Base-by-base conservation (phyloP, 2,329 filamentous ascomycete genomes). In the Didymella sp. region DNA sequence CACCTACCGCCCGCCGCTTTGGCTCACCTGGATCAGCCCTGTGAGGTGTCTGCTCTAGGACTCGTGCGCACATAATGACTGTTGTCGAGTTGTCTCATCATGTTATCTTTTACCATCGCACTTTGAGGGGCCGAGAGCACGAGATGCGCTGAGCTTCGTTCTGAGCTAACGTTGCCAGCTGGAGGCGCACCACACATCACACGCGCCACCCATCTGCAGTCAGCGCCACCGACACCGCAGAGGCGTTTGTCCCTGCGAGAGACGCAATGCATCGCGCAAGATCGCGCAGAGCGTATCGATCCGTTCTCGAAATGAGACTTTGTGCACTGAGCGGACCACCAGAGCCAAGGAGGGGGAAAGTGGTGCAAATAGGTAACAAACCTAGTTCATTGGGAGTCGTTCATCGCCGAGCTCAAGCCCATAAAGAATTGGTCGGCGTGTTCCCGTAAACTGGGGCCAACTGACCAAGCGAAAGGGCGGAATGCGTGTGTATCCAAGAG, bases 401-500 rank as follows among this genome's bases (percentile, higher is more conserved):
- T 31, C 30, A 33, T 52, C 49, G 43, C 48, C 43, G 48, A 51
- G 48, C 44, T 45, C 37, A 31, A 33, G 35, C 37, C 37, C 25
- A 47, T 19, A 38, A 30, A 30, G 38, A 38, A 41, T 19, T 43
- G 48, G n/a, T 45, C 37, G 21, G 22, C 7, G 24, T 22, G 25
- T 9, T 40, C 17, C 53, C 37, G 42, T n/a, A 22, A 9, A 21
- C 25, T 38, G 43, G 43, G 31, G n/a, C 25, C 54, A 43, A 8
- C 44, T 45, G 48, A 45, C 38, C 48, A 44, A 51, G 43, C 38
- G 42, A 41, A 57, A 64, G 57, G 59, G 53, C 57, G 52, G 51
- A 46, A 62, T 58, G 61, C 42, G 58, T 44, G 51, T 41, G 55
- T 50, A 37, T 40, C 51, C 44, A 22, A 28, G 38, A 58, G 41